phyloP scores from a whole-genome alignment of 2,329 filamentous ascomycete genomes.

The Bipolaris cookei region DNA sequence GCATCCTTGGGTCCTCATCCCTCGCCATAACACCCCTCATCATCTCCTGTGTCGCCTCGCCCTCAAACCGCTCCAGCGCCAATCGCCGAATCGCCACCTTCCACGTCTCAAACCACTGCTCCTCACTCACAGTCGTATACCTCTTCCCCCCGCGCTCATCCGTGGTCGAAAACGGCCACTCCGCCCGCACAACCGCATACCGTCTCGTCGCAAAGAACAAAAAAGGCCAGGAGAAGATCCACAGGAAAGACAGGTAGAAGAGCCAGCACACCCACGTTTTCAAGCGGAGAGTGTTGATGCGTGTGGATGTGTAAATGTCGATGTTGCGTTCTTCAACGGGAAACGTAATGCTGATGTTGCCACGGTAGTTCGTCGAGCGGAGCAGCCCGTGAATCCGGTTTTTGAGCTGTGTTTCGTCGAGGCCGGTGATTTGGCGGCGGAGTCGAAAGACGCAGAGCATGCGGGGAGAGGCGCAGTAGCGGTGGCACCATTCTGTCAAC shows the following conservation, averaged over 20 bases:
- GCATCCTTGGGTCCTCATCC: conserved; percentile 54
- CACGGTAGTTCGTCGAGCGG: conserved; percentile 70
- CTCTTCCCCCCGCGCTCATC: conserved; percentile 46
- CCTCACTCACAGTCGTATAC: conserved; percentile 59
- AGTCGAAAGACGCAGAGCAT: conserved; percentile 61
- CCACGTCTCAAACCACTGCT: conserved; percentile 69
- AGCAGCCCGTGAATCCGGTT: conserved; percentile 63
- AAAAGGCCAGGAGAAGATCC: conserved; percentile 74
- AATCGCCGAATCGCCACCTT: conserved; percentile 64
- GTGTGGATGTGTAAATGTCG: conserved; percentile 68
- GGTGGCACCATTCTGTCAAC: conserved; percentile 69
- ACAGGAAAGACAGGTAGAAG: conserved; percentile 70
- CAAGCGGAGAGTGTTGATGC: conserved; percentile 69
- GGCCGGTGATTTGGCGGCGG: conserved; percentile 60
- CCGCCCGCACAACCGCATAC: conserved; percentile 67
- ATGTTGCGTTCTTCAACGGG: conserved; percentile 63
- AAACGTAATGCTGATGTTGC: conserved; percentile 65
- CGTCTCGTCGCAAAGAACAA: conserved; percentile 71
- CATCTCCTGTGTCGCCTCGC: conserved; percentile 59
- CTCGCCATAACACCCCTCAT: conserved; percentile 39
- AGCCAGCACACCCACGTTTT: conserved; percentile 68
- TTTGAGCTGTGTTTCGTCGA: conserved; percentile 63
- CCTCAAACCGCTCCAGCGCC: conserved; percentile 64
- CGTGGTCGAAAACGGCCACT: conserved; percentile 64
- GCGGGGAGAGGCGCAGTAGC: conserved; percentile 66